Conservation (phyloP, 441 rosid species). For the Macaranga tanarius region DNA sequence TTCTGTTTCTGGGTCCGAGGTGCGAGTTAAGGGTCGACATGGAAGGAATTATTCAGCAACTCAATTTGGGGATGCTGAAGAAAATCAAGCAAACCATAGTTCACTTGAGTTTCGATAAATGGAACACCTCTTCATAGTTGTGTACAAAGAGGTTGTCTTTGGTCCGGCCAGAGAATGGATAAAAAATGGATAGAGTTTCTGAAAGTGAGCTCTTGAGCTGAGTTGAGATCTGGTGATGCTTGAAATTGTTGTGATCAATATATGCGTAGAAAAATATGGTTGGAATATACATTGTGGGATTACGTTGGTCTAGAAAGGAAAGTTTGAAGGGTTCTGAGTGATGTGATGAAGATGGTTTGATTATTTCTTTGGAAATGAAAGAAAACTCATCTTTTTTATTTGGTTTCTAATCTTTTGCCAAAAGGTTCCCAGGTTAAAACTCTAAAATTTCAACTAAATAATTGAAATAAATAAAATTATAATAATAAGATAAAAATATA, state of each 20-base stretch:
- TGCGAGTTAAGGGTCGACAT: slow-evolving; percentile 5
- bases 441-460: too few species aligned
- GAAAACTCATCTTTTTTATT: neutral
- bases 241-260: neutral
- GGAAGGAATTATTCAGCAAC: slow-evolving; percentile 12
- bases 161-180: slow-evolving; percentile 9
- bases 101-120: neutral
- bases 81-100: neutral
- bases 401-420: too few species aligned
- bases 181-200: neutral
- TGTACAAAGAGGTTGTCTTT: neutral
- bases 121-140: slow-evolving; percentile 9
- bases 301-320: neutral
- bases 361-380: neutral
- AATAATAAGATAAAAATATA: too few species aligned
- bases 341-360: slow-evolving; percentile 7
- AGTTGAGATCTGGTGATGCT: neutral
- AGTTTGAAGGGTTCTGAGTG: neutral
- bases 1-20: neutral
- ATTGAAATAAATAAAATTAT: too few species aligned
- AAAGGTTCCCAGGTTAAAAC: too few species aligned
- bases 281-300: neutral
- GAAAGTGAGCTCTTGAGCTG: slow-evolving; percentile 4
- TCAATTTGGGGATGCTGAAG: neutral
- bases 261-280: neutral